Evolutionary conservation across 495 filamentous ascomycete genomes (phyloP).

Genomic region (Lichina pygmaea): DNA sequence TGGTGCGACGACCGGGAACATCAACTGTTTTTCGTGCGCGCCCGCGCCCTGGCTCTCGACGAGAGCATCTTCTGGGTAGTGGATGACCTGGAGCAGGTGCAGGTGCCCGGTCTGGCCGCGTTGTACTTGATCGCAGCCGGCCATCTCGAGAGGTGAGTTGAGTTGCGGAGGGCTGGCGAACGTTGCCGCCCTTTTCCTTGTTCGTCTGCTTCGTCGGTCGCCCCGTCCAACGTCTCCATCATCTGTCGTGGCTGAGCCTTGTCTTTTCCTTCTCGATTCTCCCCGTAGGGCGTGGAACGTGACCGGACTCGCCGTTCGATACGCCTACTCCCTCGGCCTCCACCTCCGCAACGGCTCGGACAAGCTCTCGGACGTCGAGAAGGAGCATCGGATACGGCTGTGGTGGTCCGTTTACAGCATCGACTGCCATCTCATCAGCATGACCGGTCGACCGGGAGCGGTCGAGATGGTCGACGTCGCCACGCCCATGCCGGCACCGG

Average conservation of each 20-base stretch:
- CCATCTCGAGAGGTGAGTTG: slow-evolving; percentile 30
- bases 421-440: slow-evolving; percentile 26
- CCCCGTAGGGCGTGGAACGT: slow-evolving; percentile 29
- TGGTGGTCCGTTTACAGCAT: slow-evolving; percentile 35
- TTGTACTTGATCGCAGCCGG: slow-evolving; percentile 31
- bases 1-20: slow-evolving; percentile 23
- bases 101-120: slow-evolving; percentile 26
- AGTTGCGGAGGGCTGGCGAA: not conserved
- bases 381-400: slow-evolving; percentile 27
- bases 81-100: slow-evolving; percentile 27
- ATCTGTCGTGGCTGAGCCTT: not conserved
- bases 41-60: slow-evolving; percentile 23
- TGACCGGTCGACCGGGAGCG: slow-evolving; percentile 32
- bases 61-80: slow-evolving; percentile 23
- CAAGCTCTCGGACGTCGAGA: slow-evolving; percentile 20
- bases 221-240: not conserved
- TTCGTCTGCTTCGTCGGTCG: not conserved
- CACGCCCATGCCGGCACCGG: slow-evolving; percentile 25
- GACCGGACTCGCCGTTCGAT: slow-evolving; percentile 26
- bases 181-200: not conserved
- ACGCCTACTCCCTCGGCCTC: slow-evolving; percentile 29
- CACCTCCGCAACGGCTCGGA: slow-evolving; percentile 27
- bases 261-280: not conserved
- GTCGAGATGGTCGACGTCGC: slow-evolving; percentile 25
- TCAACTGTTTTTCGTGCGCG: slow-evolving; percentile 25